phyloP scores from a whole-genome alignment of 2,329 filamentous ascomycete genomes.

The Diaporthe sp. region DNA sequence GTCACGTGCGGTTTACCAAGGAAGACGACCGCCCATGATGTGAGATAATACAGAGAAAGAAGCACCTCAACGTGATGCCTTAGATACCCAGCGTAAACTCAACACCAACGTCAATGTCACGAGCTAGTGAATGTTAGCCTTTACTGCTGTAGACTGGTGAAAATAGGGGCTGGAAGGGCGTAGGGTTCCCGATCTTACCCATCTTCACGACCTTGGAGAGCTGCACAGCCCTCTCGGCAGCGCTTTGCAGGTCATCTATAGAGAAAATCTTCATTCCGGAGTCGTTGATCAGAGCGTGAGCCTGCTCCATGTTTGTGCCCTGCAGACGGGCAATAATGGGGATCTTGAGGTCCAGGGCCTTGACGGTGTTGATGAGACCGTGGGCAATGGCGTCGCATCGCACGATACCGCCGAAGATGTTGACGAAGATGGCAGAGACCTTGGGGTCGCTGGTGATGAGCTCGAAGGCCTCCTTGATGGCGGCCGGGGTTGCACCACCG shows the following conservation, averaged over 20 bases:
- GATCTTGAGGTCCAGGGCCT: conserved; percentile 94
- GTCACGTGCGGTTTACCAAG: not conserved
- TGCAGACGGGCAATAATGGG: conserved; percentile 97
- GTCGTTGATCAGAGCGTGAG: conserved; percentile 93
- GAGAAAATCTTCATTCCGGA: conserved; percentile 99
- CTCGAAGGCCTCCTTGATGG: conserved; percentile 97
- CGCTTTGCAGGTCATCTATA: conserved; percentile 96
- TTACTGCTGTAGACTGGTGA: conserved; percentile 16
- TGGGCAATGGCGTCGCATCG: conserved; percentile 97
- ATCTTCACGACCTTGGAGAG: conserved; percentile 99
- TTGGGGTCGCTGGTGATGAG: conserved; percentile 98
- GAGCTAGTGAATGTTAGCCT: conserved; percentile 62
- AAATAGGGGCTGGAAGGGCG: not conserved
- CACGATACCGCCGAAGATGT: conserved; percentile 99
- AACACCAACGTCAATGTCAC: conserved; percentile 96
- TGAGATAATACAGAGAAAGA: conserved; percentile 31
- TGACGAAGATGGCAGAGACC: conserved; percentile 99
- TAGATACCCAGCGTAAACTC: conserved; percentile 96
- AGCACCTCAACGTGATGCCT: conserved; percentile 38
- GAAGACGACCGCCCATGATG: conserved; percentile 18
- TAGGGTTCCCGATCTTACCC: conserved; percentile 66
- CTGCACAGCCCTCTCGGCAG: conserved; percentile 97
- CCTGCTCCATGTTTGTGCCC: conserved; percentile 97
- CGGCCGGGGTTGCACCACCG: conserved; percentile 94
- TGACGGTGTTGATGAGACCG: conserved; percentile 93